These are phyloP conservation scores for Spergularia marina DNA, from an alignment of 148 eudicot genomes.

Conservation along the genomic window DNA sequence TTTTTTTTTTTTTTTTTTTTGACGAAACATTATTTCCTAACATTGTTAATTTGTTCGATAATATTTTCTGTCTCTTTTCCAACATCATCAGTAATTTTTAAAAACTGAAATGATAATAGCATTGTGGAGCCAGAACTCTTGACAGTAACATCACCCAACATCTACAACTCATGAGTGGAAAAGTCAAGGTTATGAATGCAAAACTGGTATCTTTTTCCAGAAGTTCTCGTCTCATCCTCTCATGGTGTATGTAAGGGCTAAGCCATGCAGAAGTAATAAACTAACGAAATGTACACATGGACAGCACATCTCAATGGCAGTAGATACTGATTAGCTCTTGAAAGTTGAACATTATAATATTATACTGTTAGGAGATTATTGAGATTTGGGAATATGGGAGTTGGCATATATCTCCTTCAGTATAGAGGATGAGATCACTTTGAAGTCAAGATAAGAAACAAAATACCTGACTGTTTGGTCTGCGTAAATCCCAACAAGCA, in stretches of 20 bases:
- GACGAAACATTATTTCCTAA: neutral
- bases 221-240: neutral
- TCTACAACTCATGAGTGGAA: too few relatives aligned
- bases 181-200: neutral
- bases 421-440: neutral
- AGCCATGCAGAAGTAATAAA: neutral
- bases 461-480: conserved; percentile 81
- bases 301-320: neutral
- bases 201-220: neutral
- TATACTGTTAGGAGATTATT: too few relatives aligned
- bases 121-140: too few relatives aligned
- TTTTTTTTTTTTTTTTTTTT: neutral
- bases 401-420: neutral
- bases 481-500: conserved; percentile 80
- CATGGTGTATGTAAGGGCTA: neutral
- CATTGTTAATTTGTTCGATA: neutral
- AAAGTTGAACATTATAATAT: too few relatives aligned
- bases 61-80: too few relatives aligned
- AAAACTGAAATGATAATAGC: too few relatives aligned
- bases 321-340: neutral
- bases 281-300: neutral
- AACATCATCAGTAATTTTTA: too few relatives aligned
- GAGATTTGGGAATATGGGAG: too few relatives aligned
- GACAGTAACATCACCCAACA: too few relatives aligned
- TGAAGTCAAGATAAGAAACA: conserved; percentile 10